Base-by-base conservation (phyloP, 345 rosid species). In the Eucalyptus tenuipes region DNA sequence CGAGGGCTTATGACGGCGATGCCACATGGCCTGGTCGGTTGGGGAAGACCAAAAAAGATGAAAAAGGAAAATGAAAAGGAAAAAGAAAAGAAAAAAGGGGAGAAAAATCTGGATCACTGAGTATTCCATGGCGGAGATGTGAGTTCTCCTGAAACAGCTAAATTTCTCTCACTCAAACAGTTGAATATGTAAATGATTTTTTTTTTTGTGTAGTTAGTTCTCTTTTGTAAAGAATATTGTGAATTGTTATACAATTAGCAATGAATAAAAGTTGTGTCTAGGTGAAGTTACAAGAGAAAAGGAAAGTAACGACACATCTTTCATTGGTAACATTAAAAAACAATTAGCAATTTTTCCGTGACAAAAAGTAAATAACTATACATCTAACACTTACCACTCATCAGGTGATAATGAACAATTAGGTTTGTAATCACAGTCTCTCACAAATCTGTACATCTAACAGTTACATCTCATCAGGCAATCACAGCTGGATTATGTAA, bases 111-210 rank as follows among this genome's bases (percentile, higher is more conserved):
- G 3, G 64, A 57, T 57, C 64, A 57, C 64, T 0, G 14, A 55
- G 64, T 2, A 0, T 49, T 49, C 52, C 52, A 15, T 49, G 52
- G 0, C 18, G 0, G 3, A 49, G 52, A 49, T 49, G 52, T 15
- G 52, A 49, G 0, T 49, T 0, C 52, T 49, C 52, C 52, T 0
- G n/a, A 6, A 49, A 15, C 0, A 6, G 0, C 64, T 57, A 25
- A 57, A 57, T 57, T 57, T 57, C 3, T 55, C 0, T 25, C 64
- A 57, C 1, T 57, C 14, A 10, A 2, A 57, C 64, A 57, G 3
- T 57, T 0, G 64, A 25, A 10, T 57, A 10, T 25, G 14, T 57
- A 57, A 25, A 10, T 10, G 25, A 57, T 24, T 4, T 57, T 57
- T 3, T 7, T 25, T 57, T 57, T 25, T 24, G n/a, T 57, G 64